Conservation (phyloP, 768 basidiomycete species). For the Tylopilus subfusipes region DNA sequence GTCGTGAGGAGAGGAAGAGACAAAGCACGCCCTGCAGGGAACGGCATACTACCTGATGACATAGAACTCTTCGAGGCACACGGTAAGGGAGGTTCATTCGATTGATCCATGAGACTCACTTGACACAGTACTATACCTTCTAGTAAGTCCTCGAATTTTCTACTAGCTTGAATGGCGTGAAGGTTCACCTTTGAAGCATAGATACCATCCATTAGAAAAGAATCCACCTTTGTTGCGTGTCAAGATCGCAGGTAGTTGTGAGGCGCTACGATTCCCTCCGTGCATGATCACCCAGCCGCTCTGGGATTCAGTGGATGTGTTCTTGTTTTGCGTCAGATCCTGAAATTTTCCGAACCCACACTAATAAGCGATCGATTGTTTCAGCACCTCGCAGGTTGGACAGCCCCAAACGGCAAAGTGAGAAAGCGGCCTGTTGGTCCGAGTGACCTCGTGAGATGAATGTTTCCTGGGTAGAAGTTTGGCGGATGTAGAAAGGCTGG, state of each 20-base stretch:
- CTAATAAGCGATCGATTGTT: neutral
- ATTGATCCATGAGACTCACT: slow-evolving; percentile 13
- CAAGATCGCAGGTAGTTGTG: neutral
- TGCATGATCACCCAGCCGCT: neutral
- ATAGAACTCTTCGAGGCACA: slow-evolving; percentile 15
- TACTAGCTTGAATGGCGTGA: neutral
- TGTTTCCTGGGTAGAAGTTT: neutral
- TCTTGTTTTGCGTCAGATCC: neutral
- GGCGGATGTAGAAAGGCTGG: neutral
- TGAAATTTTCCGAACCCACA: slow-evolving; percentile 12
- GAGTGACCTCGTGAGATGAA: slow-evolving; percentile 7
- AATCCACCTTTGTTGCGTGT: neutral
- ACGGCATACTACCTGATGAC: slow-evolving; percentile 6
- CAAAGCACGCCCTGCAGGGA: neutral
- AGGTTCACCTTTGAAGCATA: slow-evolving; percentile 8
- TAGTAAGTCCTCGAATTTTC: slow-evolving; percentile 14
- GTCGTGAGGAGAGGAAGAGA: slow-evolving; percentile 54
- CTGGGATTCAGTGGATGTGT: neutral
- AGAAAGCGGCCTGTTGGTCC: neutral
- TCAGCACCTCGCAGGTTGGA: neutral
- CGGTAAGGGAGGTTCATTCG: slow-evolving; percentile 11
- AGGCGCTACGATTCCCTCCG: neutral
- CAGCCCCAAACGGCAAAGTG: neutral
- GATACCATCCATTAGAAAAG: neutral
- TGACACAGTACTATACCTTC: slow-evolving; percentile 1